Evolutionary conservation across 2,329 filamentous ascomycete genomes (phyloP).

Genomic region (Penicillium sp.): DNA sequence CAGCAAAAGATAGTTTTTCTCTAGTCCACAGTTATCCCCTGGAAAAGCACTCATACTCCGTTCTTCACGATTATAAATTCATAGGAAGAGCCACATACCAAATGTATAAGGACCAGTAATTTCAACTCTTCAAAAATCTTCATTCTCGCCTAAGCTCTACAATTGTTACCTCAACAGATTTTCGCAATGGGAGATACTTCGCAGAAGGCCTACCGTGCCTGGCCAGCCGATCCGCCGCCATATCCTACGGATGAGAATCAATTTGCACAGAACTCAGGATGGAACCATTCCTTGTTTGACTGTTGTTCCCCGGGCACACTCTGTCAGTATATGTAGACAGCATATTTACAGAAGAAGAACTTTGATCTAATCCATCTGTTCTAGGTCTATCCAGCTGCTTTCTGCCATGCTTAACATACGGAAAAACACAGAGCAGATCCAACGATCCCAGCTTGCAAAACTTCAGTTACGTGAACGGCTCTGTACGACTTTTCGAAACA

Average conservation of each 20-base stretch:
- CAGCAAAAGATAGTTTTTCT: background rate
- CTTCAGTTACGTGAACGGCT: slow-evolving; percentile 12
- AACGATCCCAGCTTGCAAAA: slow-evolving; percentile 7
- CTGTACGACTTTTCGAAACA: background rate
- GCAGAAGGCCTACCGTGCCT: background rate
- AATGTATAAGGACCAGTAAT: background rate
- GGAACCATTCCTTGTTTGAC: slow-evolving; percentile 20
- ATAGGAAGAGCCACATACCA: too few relatives aligned
- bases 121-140: background rate
- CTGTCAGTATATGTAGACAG: slow-evolving; percentile 9
- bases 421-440: slow-evolving; percentile 17
- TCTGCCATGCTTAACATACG: slow-evolving; percentile 21
- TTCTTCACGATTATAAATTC: background rate
- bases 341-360: background rate
- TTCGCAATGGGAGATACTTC: background rate
- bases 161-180: background rate
- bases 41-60: too few relatives aligned
- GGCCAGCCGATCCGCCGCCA: background rate
- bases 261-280: slow-evolving; percentile 4
- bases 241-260: background rate
- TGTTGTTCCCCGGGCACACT: slow-evolving; percentile 18
- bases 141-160: background rate
- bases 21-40: background rate
- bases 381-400: slow-evolving; percentile 17
- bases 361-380: background rate